Percentiles rank a stretch among this genome's conserved stretches.
Conservation (phyloP, 2,329 filamentous ascomycete species). For the Lasiodiplodia hormozganensis region DNA sequence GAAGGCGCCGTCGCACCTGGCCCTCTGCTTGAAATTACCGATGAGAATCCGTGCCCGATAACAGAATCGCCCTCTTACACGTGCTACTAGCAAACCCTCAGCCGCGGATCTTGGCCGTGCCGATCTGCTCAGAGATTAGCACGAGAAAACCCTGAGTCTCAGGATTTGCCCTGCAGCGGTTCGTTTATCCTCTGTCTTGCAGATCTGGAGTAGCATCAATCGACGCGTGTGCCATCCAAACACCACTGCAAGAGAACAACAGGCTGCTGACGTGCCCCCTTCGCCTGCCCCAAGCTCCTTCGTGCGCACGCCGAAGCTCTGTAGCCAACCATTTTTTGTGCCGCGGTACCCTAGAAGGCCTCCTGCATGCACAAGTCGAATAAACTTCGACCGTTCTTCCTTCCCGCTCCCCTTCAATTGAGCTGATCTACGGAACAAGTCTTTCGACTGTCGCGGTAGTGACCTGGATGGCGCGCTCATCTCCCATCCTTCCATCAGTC, state of each 20-base stretch:
- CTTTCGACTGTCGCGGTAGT: background rate
- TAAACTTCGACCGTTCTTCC: background rate
- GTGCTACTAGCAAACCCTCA: background rate
- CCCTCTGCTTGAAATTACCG: constrained; percentile 12
- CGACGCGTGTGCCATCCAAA: background rate
- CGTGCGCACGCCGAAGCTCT: background rate
- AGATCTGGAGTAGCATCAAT: background rate
- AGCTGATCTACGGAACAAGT: background rate
- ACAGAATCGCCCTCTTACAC: constrained; percentile 7
- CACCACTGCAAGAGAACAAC: background rate
- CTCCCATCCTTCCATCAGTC: background rate
- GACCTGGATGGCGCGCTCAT: background rate
- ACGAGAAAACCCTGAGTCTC: background rate
- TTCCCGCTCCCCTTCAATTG: background rate
- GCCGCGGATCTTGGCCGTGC: background rate
- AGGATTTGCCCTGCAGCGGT: constrained; percentile 19
- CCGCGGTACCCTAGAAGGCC: background rate
- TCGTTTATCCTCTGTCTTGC: constrained; percentile 5
- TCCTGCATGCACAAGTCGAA: background rate
- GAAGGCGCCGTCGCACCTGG: background rate
- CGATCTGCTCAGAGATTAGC: constrained; percentile 9
- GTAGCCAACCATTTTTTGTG: background rate
- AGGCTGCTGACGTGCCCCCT: background rate
- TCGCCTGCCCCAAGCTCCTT: background rate
- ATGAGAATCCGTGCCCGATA: constrained; percentile 23